A percentile compares a stretch with the other conserved stretches of the same genome.
Conservation (phyloP, 2,329 filamentous ascomycete species). For the Pestalotiopsis sp. region DNA sequence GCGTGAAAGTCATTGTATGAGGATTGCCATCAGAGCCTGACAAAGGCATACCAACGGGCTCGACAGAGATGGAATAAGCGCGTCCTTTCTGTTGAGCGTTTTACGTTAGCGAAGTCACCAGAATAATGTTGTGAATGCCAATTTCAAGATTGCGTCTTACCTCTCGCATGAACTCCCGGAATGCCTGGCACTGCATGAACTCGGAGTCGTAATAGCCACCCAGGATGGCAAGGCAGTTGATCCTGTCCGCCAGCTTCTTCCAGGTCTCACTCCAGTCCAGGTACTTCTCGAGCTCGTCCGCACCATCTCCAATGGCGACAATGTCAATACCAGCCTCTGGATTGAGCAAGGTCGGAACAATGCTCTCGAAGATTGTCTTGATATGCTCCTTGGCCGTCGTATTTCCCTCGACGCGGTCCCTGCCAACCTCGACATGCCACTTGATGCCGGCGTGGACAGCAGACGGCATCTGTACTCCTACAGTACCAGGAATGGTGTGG, state of each 20-base stretch:
- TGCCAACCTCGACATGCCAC: conserved; percentile 41
- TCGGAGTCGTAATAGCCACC: conserved; percentile 44
- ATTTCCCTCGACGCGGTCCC: conserved; percentile 66
- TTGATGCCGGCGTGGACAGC: conserved; percentile 57
- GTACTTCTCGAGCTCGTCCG: conserved; percentile 56
- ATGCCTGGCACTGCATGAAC: conserved; percentile 40
- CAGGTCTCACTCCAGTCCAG: conserved; percentile 58
- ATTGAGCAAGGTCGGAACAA: conserved; percentile 52
- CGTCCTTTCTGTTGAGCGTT: conserved; percentile 51
- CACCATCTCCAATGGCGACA: conserved; percentile 69
- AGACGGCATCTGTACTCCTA: conserved; percentile 60
- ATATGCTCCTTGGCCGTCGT: conserved; percentile 61
- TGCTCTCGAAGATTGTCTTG: conserved; percentile 62
- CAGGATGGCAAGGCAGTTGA: conserved; percentile 51
- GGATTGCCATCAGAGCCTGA: conserved; percentile 51
- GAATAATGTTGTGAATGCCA: neutral
- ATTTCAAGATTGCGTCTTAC: conserved; percentile 34
- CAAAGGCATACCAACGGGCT: conserved; percentile 53
- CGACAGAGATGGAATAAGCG: conserved; percentile 57
- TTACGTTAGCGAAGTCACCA: neutral
- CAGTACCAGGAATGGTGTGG: conserved; percentile 59
- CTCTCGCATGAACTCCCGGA: conserved; percentile 51
- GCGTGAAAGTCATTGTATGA: conserved; percentile 35
- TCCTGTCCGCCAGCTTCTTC: conserved; percentile 38
- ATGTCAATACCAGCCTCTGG: conserved; percentile 62